Evolutionary conservation across 805 yeast species (phyloP).

Genomic region (Candida peoriensis): DNA sequence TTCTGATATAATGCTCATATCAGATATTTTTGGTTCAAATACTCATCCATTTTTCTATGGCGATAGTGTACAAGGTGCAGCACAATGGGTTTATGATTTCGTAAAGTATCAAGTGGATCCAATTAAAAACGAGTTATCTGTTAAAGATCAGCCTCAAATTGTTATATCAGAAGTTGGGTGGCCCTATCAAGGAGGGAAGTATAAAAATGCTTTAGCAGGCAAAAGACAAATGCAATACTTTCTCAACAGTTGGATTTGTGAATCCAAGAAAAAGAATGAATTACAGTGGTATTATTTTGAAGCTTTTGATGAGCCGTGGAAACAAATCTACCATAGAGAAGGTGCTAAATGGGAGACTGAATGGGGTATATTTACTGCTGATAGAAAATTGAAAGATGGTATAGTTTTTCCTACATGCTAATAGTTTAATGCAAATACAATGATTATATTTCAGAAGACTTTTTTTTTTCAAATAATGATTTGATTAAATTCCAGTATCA

Average conservation of each 20-base stretch:
- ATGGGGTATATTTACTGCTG: conserved; percentile 59
- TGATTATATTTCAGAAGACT: background rate
- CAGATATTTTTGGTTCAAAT: conserved; percentile 60
- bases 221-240: conserved; percentile 39
- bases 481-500: conserved; percentile 1
- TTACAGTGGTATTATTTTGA: conserved; percentile 59
- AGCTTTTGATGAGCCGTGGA: conserved; percentile 75
- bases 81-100: conserved; percentile 49
- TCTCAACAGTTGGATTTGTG: conserved; percentile 48
- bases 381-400: conserved; percentile 41
- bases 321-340: conserved; percentile 42
- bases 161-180: conserved; percentile 65
- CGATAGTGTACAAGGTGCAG: conserved; percentile 38
- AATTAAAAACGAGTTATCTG: conserved; percentile 21
- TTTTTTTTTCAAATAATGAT: background rate
- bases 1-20: conserved; percentile 31
- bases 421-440: background rate
- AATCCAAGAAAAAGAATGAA: conserved; percentile 26
- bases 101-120: conserved; percentile 40
- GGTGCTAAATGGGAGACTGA: conserved; percentile 59
- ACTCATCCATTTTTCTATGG: conserved; percentile 70
- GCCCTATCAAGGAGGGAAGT: conserved; percentile 61
- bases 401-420: conserved; percentile 33
- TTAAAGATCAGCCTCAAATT: conserved; percentile 25
- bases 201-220: conserved; percentile 43